Evolutionary conservation across 192 early-diverging fungal species (phyloP).

Genomic region (Coemansia sp.): DNA sequence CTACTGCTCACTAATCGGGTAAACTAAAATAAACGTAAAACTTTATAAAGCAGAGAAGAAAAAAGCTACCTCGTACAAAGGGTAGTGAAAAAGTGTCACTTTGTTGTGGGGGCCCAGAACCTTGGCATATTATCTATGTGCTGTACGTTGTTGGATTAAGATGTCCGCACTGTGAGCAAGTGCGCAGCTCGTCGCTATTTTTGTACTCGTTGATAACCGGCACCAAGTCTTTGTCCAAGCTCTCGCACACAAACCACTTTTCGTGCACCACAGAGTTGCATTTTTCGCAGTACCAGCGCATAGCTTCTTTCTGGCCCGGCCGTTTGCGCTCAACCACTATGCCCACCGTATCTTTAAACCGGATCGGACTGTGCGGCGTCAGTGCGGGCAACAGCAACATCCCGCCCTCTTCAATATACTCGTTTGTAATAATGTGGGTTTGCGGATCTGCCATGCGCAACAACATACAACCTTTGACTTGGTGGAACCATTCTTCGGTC

Average conservation of each 20-base stretch:
- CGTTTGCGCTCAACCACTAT: constrained; percentile 93
- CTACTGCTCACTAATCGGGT: neutral
- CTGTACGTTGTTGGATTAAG: constrained; percentile 54
- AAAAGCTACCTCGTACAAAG: neutral
- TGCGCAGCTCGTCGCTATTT: constrained; percentile 62
- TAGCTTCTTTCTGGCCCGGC: constrained; percentile 69
- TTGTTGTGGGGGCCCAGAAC: neutral
- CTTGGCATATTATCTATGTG: neutral
- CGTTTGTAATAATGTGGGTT: constrained; percentile 67
- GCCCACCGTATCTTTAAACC: constrained; percentile 92
- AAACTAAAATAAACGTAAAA: constrained; percentile 5
- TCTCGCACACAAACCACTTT: constrained; percentile 85
- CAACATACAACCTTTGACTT: constrained; percentile 91
- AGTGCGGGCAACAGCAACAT: constrained; percentile 94
- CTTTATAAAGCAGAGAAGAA: neutral
- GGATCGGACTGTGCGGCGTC: constrained; percentile 92
- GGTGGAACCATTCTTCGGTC: constrained; percentile 99
- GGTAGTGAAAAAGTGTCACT: too few species aligned
- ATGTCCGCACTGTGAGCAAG: constrained; percentile 71
- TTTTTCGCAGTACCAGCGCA: constrained; percentile 93
- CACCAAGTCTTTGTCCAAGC: constrained; percentile 86
- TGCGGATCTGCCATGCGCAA: constrained; percentile 80
- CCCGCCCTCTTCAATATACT: constrained; percentile 86
- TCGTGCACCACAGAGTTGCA: constrained; percentile 85
- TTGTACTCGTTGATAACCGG: constrained; percentile 90